These are phyloP conservation scores for Neurospora intermedia DNA, from an alignment of 495 filamentous ascomycete species.

Conservation along the genomic window DNA sequence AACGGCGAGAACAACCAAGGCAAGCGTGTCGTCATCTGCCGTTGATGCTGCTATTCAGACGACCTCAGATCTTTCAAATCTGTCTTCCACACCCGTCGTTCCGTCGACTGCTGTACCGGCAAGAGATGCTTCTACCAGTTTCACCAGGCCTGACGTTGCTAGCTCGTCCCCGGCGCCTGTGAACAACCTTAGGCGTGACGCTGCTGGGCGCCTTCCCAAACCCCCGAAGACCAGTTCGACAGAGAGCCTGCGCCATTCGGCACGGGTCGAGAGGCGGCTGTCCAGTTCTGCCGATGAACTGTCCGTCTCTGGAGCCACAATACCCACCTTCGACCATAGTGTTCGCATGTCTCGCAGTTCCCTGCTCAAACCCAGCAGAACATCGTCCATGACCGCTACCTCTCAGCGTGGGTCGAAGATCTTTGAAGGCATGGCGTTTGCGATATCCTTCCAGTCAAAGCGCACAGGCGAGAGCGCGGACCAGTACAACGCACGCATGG, in stretches of 20 bases:
- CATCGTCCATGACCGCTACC: background rate
- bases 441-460: conserved; percentile 51
- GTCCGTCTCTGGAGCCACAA: conserved; percentile 14
- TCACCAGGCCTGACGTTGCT: background rate
- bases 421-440: conserved; percentile 73
- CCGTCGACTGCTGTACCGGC: conserved; percentile 19
- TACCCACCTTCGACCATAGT: conserved; percentile 23
- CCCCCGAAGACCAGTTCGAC: conserved; percentile 11
- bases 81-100: conserved; percentile 26
- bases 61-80: background rate
- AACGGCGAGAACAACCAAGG: background rate
- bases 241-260: conserved; percentile 15
- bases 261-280: conserved; percentile 12
- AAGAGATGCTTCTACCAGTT: conserved; percentile 9
- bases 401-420: conserved; percentile 24
- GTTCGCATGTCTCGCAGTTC: conserved; percentile 15
- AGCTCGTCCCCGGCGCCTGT: conserved; percentile 25
- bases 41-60: background rate
- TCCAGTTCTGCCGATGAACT: conserved; percentile 34
- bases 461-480: conserved; percentile 44
- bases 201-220: conserved; percentile 9
- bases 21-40: background rate
- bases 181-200: conserved; percentile 16
- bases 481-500: conserved; percentile 39
- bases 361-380: conserved; percentile 4